Evolutionary conservation across 2,329 filamentous ascomycete species (phyloP), one percentile per base, ranked within the genome.

Genomic region (Simplicillium aogashimaense): DNA sequence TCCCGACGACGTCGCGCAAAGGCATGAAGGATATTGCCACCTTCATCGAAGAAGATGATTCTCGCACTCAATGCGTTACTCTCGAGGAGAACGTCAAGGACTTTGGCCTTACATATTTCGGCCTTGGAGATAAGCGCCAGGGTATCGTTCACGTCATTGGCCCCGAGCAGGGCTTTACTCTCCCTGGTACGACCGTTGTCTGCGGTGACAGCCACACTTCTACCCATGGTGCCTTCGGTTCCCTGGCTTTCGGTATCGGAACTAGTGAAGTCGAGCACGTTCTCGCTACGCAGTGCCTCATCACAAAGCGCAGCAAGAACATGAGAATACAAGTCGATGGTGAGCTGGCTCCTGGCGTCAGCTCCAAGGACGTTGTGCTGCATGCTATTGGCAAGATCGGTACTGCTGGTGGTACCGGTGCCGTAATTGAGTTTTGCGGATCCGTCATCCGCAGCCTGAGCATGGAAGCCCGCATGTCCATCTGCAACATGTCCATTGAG

Each of bases 401-500:
- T 53, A 97, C 92, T 17, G 92, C 92, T 45, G 92, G 90, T 60
- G 92, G 92, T 52, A 97, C 83, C 42, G 89, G 90, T 46, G 82
- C 84, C 39, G 92, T 97, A 49, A 95, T 98, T 54, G 92, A 98
- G 69, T 98, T 90, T 70, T 95, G 88, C 58, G 92, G 92, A 44
- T 95, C 89, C 38, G 86, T 92, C 45, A 95, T 98, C 58, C 81
- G 87, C 51, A 68, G 66, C 45, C 72, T 97, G 53, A 94, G 86
- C 64, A 95, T 98, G 78, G 92, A 97, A 65, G 92, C 90, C 34
- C 81, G 92, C 51, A 97, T 98, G 92, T 95, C 89, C 47, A 94
- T 98, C 60, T 97, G 92, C 72, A 98, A 98, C 70, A 97, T 97
- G 92, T 88, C 89, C 12, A 95, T 97, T 52, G 92, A 98, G 70